Evolutionary conservation across 768 basidiomycete genomes (phyloP).

Genomic region (Suillus americanus): DNA sequence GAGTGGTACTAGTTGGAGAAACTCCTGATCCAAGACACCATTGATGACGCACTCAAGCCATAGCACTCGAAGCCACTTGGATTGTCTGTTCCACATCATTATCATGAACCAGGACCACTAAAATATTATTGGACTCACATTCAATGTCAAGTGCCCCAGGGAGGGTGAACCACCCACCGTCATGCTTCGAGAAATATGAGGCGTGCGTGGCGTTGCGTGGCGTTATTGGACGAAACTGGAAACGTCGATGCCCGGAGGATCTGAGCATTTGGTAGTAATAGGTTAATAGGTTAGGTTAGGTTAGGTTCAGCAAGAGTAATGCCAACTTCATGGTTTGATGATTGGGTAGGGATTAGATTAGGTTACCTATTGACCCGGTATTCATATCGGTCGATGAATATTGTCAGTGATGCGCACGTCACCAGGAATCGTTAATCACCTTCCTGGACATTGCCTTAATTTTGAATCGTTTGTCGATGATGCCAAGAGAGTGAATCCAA

Average conservation of each 20-base stretch:
- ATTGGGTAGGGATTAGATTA: neutral
- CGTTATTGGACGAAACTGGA: conserved; percentile 35
- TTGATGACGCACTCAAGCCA: conserved; percentile 45
- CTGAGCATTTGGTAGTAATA: conserved; percentile 30
- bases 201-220: conserved; percentile 39
- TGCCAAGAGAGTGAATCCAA: neutral
- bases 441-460: neutral
- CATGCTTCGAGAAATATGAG: conserved; percentile 35
- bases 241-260: conserved; percentile 50
- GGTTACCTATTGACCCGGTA: too few species aligned
- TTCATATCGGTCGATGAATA: neutral
- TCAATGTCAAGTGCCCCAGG: conserved; percentile 41
- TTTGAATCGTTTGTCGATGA: neutral
- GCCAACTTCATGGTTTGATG: conserved; percentile 2
- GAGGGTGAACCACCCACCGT: conserved; percentile 39
- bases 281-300: neutral
- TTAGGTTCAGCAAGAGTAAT: conserved; percentile 5
- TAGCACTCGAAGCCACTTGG: conserved; percentile 51
- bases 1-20: conserved; percentile 56
- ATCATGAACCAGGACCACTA: neutral
- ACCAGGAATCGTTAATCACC: neutral
- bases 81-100: conserved; percentile 36
- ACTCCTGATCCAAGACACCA: conserved; percentile 57
- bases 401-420: neutral
- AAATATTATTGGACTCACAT: conserved; percentile 21